Evolutionary conservation across 768 basidiomycete genomes (phyloP).

Genomic region (Russula emetica): DNA sequence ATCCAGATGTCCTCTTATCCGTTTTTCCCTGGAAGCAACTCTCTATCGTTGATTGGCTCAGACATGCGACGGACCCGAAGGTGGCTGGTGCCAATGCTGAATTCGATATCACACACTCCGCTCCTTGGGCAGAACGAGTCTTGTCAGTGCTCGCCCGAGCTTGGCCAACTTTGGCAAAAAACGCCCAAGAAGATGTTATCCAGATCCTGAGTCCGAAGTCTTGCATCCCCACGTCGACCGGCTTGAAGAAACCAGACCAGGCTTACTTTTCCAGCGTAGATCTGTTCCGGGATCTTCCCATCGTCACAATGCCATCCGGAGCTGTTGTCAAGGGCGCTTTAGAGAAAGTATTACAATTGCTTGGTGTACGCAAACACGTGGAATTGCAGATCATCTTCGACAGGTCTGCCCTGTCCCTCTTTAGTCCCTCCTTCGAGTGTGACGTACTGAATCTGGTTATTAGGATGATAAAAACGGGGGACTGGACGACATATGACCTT

Average conservation of each 20-base stretch:
- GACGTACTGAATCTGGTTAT: neutral
- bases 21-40: constrained; percentile 81
- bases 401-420: constrained; percentile 43
- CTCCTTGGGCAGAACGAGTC: constrained; percentile 78
- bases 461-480: constrained; percentile 86
- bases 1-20: constrained; percentile 43
- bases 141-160: constrained; percentile 59
- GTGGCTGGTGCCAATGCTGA: constrained; percentile 43
- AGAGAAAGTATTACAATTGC: constrained; percentile 62
- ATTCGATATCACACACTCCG: constrained; percentile 60
- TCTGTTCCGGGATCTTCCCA: constrained; percentile 84
- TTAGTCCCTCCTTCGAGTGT: neutral
- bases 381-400: constrained; percentile 92
- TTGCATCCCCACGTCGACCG: constrained; percentile 54
- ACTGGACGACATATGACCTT: constrained; percentile 84
- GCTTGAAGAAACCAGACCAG: constrained; percentile 66
- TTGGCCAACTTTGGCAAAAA: constrained; percentile 61
- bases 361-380: constrained; percentile 89
- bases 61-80: constrained; percentile 51
- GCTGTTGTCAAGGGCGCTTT: constrained; percentile 58
- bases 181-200: constrained; percentile 41
- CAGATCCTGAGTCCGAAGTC: constrained; percentile 41
- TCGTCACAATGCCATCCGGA: constrained; percentile 68
- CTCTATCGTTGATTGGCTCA: constrained; percentile 69
- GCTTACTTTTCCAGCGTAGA: constrained; percentile 83